Base-by-base conservation (phyloP, 1,139 yeast genomes). In the Debaryomyces subglobosus region DNA sequence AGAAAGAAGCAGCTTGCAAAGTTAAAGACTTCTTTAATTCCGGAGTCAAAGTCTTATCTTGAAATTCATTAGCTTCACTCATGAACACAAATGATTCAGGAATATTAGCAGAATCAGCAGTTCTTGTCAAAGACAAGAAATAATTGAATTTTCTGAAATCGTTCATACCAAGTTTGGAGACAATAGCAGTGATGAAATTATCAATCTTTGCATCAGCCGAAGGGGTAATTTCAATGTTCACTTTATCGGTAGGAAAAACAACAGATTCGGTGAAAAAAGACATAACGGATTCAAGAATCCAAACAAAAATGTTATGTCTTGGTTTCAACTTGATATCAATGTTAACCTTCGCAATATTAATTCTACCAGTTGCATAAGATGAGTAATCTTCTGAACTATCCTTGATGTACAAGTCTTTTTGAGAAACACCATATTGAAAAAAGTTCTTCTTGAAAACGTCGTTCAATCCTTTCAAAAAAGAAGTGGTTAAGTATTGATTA, bases 341-440 rank as follows among this genome's bases (percentile, higher is more conserved):
- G 49, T 79, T 71, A 50, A 90, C 72, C 53, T 81, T 78, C 53
- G 82, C 84, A 55, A 94, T 79, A 66, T 89, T 86, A 53, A 82
- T 74, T 66, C 99, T 84, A 54, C 99, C 99, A 49, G 96, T 80
- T 40, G 97, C 96, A 66, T 89, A 94, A 43, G 90, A 77, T 15
- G 94, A 74, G 67, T 70, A 91, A 51, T 81, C 77, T 61, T 89
- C 87, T 41, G 87, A 75, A 47, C 86, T 82, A 64, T 90, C 97
- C 63, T 83, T 80, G 54, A 85, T 73, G 59, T 77, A 78, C 56
- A 81, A 70, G 44, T 71, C 68, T 41, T 74, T 72, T 43, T 71
- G 55, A n/a, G 74, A 65, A 42, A 84, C 84, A 49, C 98, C 98
- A 53, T 85, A 94, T 64, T 87, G 95, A 60, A 76, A 82, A 63